Evolutionary conservation across 352 stramenopile genomes (phyloP).

Genomic region (Halophytophthora batemanensis): DNA sequence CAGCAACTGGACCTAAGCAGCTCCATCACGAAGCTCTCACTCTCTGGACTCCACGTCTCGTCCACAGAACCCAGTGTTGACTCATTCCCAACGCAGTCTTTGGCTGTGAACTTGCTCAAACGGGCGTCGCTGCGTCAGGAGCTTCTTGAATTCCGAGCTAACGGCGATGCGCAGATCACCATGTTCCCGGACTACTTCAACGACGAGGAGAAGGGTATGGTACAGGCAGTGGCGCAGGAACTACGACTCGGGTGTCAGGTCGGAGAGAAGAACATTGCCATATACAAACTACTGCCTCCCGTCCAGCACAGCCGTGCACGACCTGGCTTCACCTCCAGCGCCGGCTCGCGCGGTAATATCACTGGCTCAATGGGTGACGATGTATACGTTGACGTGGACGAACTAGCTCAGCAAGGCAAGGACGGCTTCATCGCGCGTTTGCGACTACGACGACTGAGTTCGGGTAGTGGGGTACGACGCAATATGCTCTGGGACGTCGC

Average conservation of each 20-base stretch:
- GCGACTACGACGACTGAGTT: constrained; percentile 55
- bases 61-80: constrained; percentile 8
- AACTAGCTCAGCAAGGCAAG: constrained; percentile 67
- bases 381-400: constrained; percentile 67
- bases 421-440: constrained; percentile 69
- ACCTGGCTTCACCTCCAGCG: background rate
- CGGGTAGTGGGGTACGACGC: constrained; percentile 49
- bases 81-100: constrained; percentile 7
- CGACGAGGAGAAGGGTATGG: constrained; percentile 46
- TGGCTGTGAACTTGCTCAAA: constrained; percentile 25
- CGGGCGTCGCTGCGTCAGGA: constrained; percentile 52
- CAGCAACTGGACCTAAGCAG: constrained; percentile 30
- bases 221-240: constrained; percentile 47
- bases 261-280: constrained; percentile 53
- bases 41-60: constrained; percentile 12
- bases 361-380: constrained; percentile 30
- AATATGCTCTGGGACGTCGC: constrained; percentile 83
- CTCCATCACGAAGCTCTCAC: constrained; percentile 25
- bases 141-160: constrained; percentile 50
- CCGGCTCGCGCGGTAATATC: background rate
- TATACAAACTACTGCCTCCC: constrained; percentile 43
- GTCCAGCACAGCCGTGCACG: constrained; percentile 14
- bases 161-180: constrained; percentile 44
- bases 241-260: constrained; percentile 59
- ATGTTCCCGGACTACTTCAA: constrained; percentile 72